Conservation (phyloP, 768 basidiomycete species). For the Exidia glandulosa region DNA sequence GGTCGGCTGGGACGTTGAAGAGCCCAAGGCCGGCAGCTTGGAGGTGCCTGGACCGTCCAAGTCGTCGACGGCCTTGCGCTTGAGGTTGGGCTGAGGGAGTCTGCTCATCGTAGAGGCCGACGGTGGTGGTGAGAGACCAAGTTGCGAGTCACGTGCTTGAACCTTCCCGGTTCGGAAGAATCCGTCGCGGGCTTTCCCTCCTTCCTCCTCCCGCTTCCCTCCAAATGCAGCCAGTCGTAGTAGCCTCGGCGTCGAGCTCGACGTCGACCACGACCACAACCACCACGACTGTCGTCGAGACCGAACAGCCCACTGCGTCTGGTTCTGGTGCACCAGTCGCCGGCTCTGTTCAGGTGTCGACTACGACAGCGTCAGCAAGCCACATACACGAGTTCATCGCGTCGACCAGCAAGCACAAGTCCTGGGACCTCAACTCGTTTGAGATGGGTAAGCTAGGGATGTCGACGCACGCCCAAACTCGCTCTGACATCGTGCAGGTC, state of each 20-base stretch:
- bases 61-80: constrained; percentile 28
- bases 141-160: too few species aligned
- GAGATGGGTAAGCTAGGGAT: background rate
- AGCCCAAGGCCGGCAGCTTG: constrained; percentile 58
- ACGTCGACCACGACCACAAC: background rate
- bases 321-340: background rate
- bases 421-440: background rate
- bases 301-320: too few species aligned
- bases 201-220: too few species aligned
- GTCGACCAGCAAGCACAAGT: background rate
- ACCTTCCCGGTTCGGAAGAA: too few species aligned
- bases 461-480: too few species aligned
- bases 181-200: too few species aligned
- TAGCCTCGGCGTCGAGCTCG: background rate
- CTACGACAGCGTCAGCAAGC: too few species aligned
- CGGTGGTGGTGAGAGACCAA: too few species aligned
- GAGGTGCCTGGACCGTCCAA: constrained; percentile 42
- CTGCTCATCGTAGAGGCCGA: background rate
- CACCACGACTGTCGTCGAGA: too few species aligned
- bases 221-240: background rate
- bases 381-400: background rate
- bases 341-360: background rate
- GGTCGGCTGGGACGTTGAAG: constrained; percentile 13
- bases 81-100: constrained; percentile 14
- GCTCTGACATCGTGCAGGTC: too few species aligned